phyloP scores from a whole-genome alignment of 2,329 filamentous ascomycete genomes.

The Fusarium devonianum region DNA sequence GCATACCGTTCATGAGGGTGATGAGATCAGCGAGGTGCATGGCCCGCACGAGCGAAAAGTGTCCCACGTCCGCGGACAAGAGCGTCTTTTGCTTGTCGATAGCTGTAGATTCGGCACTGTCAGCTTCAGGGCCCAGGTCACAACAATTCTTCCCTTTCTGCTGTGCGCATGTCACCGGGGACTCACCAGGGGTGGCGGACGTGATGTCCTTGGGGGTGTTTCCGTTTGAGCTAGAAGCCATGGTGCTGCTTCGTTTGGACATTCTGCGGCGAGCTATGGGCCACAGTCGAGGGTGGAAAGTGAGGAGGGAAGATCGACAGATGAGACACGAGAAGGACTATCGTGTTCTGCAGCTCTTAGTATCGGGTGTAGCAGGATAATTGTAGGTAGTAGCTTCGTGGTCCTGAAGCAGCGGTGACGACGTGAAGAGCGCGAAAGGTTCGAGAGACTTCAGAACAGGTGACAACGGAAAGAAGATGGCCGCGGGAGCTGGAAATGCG shows the following conservation, averaged over 20 bases:
- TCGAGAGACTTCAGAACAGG: constrained; percentile 1
- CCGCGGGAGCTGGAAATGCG: too few relatives aligned
- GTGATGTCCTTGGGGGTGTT: constrained; percentile 41
- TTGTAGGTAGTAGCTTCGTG: constrained; percentile 1
- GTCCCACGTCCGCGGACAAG: constrained; percentile 72
- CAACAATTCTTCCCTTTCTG: not conserved
- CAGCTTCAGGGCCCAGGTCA: constrained; percentile 5
- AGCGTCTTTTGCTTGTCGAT: constrained; percentile 80
- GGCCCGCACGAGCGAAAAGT: constrained; percentile 73
- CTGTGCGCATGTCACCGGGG: not conserved
- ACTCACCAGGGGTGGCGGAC: constrained; percentile 47
- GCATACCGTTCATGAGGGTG: constrained; percentile 78
- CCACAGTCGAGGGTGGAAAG: constrained; percentile 1
- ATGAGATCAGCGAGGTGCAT: constrained; percentile 85
- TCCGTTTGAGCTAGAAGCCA: constrained; percentile 41
- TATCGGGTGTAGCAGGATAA: constrained; percentile 7
- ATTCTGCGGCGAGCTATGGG: constrained; percentile 51
- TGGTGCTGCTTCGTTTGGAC: constrained; percentile 67
- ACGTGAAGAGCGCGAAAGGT: not conserved
- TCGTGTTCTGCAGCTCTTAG: not conserved
- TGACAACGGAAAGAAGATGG: not conserved
- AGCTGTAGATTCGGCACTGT: constrained; percentile 49
- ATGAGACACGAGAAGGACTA: not conserved
- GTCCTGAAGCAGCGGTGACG: constrained; percentile 19
- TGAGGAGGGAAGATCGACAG: not conserved